These are phyloP conservation scores for Penicillium angulare DNA, from an alignment of 495 filamentous ascomycete genomes.

Conservation along the genomic window DNA sequence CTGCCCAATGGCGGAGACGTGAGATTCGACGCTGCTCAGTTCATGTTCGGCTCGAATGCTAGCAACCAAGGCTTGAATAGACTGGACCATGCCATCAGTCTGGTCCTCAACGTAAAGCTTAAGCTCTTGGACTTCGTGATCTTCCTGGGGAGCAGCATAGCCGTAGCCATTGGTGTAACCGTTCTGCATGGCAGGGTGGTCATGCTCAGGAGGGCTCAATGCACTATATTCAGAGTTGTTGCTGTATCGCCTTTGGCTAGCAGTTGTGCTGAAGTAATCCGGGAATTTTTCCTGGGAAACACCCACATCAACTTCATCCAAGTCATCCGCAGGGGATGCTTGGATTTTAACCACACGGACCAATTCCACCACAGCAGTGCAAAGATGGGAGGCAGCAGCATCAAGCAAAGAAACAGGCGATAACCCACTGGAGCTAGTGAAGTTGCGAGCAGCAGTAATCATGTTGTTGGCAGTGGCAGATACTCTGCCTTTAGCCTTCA, in stretches of 20 bases:
- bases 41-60: conserved; percentile 70
- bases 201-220: conserved; percentile 45
- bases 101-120: conserved; percentile 86
- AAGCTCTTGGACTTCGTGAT: conserved; percentile 68
- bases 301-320: conserved; percentile 63
- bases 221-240: conserved; percentile 54
- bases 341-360: conserved; percentile 81
- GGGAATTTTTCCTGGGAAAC: conserved; percentile 45
- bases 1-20: conserved; percentile 68
- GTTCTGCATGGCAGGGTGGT: conserved; percentile 31
- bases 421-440: conserved; percentile 74
- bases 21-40: conserved; percentile 62
- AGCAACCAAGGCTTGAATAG: conserved; percentile 77
- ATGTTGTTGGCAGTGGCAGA: conserved; percentile 93
- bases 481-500: conserved; percentile 73
- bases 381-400: conserved; percentile 91
- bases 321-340: conserved; percentile 66
- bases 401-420: conserved; percentile 93
- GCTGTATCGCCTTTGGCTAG: conserved; percentile 47
- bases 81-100: conserved; percentile 74
- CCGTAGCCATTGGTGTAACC: conserved; percentile 25
- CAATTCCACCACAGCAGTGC: conserved; percentile 80
- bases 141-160: conserved; percentile 41
- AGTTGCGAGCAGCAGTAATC: conserved; percentile 91
- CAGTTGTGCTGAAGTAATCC: conserved; percentile 48